Evolutionary conservation across 495 filamentous ascomycete species (phyloP), one percentile per base, ranked within the genome.

Genomic region (Pyronema domesticum): DNA sequence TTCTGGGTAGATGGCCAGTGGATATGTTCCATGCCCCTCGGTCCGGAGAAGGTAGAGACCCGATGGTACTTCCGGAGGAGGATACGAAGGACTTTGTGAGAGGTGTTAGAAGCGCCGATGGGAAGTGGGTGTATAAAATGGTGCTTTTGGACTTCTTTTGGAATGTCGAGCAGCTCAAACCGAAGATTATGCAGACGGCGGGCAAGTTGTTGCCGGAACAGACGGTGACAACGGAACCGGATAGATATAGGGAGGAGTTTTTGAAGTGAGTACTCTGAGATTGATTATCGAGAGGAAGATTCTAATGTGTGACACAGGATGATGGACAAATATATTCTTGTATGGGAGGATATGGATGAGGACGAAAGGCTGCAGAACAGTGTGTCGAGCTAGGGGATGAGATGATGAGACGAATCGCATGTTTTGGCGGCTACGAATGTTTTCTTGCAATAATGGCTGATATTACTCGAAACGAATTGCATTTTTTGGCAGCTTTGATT

Each of bases 111-210:
- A 58, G 62, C 43, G 59, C 55, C 3, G 62, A 65, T 51, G 62
- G 62, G 36, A 62, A 62, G 9, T 65, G 63, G 62, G 62, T 65
- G 34, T 64, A 65, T 39, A 61, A 60, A 19, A 59, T 62, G 56
- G 57, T 47, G 42, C 54, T 64, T 43, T 51, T 65, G 43, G 61
- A 59, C 54, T 65, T 63, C 51, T 57, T 65, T 14, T 65, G 59
- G 62, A 65, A 65, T 57, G 59, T 65, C n/a, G 46, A 58, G 40
- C 58, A 65, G 46, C 46, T 64, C 34, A 51, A 46, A 23, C 54
- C 62, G 13, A 62, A 46, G 51, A 57, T 66, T 44, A 62, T 65
- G 39, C 56, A 57, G 35, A 56, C 37, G 44, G 59, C 61, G 39
- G 62, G 63, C 18, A 54, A 49, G 37, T 43, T 59, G 13, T 18